These are phyloP conservation scores for Ascocoryne sarcoides DNA, from an alignment of 2,329 filamentous ascomycete genomes.

Conservation along the genomic window DNA sequence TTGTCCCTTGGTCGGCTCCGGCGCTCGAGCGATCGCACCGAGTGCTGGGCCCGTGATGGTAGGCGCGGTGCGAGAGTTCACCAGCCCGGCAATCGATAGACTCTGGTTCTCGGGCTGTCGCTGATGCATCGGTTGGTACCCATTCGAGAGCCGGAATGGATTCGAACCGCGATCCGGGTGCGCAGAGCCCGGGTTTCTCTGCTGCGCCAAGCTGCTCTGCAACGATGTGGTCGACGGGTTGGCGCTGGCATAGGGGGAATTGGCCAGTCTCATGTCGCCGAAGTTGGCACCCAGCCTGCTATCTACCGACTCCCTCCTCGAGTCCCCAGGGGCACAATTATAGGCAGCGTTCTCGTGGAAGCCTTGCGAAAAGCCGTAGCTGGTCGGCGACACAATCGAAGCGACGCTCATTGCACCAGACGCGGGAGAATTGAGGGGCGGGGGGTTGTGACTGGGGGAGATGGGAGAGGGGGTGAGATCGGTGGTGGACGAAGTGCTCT, in stretches of 20 bases:
- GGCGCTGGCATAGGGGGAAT: constrained; percentile 65
- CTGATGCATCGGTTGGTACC: constrained; percentile 46
- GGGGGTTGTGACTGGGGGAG: constrained; percentile 33
- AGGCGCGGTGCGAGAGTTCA: constrained; percentile 53
- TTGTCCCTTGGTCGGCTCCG: constrained; percentile 73
- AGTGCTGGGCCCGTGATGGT: constrained; percentile 65
- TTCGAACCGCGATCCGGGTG: constrained; percentile 38
- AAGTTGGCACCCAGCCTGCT: constrained; percentile 68
- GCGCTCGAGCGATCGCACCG: constrained; percentile 58
- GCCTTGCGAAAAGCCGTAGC: constrained; percentile 22
- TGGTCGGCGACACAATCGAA: constrained; percentile 55
- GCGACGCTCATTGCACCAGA: constrained; percentile 57
- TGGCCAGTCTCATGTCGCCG: constrained; percentile 58
- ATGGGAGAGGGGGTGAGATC: constrained; percentile 58
- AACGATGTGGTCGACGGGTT: constrained; percentile 71
- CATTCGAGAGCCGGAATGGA: constrained; percentile 53
- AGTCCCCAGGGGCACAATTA: constrained; percentile 28
- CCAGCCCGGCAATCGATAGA: not conserved
- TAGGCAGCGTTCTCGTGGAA: constrained; percentile 22
- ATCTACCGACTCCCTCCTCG: constrained; percentile 69
- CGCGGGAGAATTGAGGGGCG: constrained; percentile 45
- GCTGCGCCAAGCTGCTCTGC: constrained; percentile 60
- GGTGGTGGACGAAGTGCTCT: constrained; percentile 37
- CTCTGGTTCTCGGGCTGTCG: constrained; percentile 32
- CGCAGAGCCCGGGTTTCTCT: constrained; percentile 46